These are phyloP conservation scores for Cyberlindnera subsufficiens DNA, from an alignment of 805 yeast genomes.

Conservation along the genomic window DNA sequence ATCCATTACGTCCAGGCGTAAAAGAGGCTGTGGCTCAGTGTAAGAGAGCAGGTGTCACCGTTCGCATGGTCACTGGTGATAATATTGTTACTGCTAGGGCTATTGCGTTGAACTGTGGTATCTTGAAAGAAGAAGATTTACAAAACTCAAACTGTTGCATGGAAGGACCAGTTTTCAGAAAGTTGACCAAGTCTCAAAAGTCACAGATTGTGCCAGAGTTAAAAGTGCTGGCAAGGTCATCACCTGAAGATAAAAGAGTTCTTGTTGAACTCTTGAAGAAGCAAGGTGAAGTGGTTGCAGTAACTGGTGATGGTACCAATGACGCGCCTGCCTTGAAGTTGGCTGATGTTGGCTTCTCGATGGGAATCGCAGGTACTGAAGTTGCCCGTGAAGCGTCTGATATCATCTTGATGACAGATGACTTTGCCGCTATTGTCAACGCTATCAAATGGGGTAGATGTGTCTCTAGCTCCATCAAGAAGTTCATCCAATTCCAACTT, in stretches of 20 bases:
- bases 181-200: slow-evolving; percentile 53
- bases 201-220: slow-evolving; percentile 60
- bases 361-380: slow-evolving; percentile 98
- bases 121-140: slow-evolving; percentile 41
- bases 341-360: slow-evolving; percentile 97
- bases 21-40: slow-evolving; percentile 84
- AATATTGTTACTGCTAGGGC: slow-evolving; percentile 88
- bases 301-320: slow-evolving; percentile 98
- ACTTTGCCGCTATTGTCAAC: slow-evolving; percentile 88
- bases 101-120: slow-evolving; percentile 82
- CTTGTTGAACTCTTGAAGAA: slow-evolving; percentile 75
- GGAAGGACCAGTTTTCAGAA: slow-evolving; percentile 92
- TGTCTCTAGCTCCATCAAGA: slow-evolving; percentile 88
- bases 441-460: slow-evolving; percentile 99
- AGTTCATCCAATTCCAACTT: slow-evolving; percentile 92
- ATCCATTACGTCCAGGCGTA: slow-evolving; percentile 89
- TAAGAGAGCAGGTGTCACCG: slow-evolving; percentile 86
- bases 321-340: slow-evolving; percentile 96
- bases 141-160: slow-evolving; percentile 57
- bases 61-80: slow-evolving; percentile 98
- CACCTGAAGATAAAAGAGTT: slow-evolving; percentile 91
- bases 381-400: slow-evolving; percentile 98
- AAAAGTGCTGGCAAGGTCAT: slow-evolving; percentile 85
- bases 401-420: slow-evolving; percentile 88
- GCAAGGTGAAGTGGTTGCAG: slow-evolving; percentile 93